Conservation (phyloP, 768 basidiomycete species). For the Sarcodon sp. region DNA sequence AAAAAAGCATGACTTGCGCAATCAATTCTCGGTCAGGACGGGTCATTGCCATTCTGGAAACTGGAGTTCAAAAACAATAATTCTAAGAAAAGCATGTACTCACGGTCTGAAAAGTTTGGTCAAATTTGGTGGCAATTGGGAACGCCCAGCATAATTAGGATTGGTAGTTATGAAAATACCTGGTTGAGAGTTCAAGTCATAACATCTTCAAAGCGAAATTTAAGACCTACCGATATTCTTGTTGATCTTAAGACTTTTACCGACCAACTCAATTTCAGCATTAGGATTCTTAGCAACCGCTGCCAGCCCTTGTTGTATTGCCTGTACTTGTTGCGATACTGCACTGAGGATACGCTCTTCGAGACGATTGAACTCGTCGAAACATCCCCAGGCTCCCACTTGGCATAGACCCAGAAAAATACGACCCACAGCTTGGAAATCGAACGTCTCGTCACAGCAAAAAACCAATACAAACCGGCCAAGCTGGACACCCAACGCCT, state of each 20-base stretch:
- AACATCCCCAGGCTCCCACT: constrained; percentile 98
- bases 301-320: constrained; percentile 92
- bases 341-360: constrained; percentile 97
- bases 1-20: constrained; percentile 98
- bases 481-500: constrained; percentile 93
- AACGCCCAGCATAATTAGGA: constrained; percentile 97
- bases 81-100: constrained; percentile 16
- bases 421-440: constrained; percentile 99
- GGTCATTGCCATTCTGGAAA: constrained; percentile 91
- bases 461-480: constrained; percentile 99
- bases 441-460: constrained; percentile 98
- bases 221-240: constrained; percentile 67
- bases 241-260: constrained; percentile 87
- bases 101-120: constrained; percentile 91
- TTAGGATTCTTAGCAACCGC: constrained; percentile 72
- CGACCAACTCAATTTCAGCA: constrained; percentile 89
- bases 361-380: constrained; percentile 95
- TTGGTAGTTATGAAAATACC: constrained; percentile 99
- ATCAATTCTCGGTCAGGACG: constrained; percentile 96
- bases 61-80: constrained; percentile 6
- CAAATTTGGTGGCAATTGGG: constrained; percentile 75
- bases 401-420: constrained; percentile 98
- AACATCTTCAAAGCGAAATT: neutral
- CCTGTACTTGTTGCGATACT: constrained; percentile 98
- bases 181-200: constrained; percentile 12